Conservation (phyloP, 106 monocot species). For the Dioscorea alata region DNA sequence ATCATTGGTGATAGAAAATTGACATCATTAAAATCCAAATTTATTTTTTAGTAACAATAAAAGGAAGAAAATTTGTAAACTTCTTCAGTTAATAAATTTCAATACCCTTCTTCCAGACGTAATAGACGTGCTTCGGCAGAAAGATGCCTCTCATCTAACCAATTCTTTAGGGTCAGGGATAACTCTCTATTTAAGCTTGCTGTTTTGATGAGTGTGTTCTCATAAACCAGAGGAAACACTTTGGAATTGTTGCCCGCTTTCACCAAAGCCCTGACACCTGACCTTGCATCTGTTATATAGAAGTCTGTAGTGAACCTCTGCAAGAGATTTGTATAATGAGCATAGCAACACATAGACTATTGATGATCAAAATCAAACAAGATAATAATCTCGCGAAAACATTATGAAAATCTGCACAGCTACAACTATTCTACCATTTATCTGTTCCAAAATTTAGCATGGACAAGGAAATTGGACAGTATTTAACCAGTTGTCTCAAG, state of each 20-base stretch:
- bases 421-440: too few relatives aligned
- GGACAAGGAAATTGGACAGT: too few relatives aligned
- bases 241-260: slow-evolving; percentile 66
- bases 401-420: too few relatives aligned
- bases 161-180: slow-evolving; percentile 65
- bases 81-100: not conserved
- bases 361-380: not conserved
- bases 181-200: slow-evolving; percentile 35
- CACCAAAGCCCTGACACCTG: slow-evolving; percentile 55
- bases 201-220: slow-evolving; percentile 50
- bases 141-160: slow-evolving; percentile 61
- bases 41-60: not conserved
- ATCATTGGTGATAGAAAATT: not conserved
- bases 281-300: slow-evolving; percentile 67
- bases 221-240: slow-evolving; percentile 55
- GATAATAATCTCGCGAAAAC: too few relatives aligned
- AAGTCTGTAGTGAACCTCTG: slow-evolving; percentile 82
- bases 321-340: slow-evolving; percentile 10
- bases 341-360: not conserved
- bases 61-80: not conserved
- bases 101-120: slow-evolving; percentile 71
- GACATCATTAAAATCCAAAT: not conserved
- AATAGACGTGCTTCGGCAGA: slow-evolving; percentile 35
- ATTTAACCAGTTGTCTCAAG: too few relatives aligned
- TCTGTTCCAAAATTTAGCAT: too few relatives aligned